A percentile compares a stretch with the other conserved stretches of the same genome.
phyloP scores from a whole-genome alignment of 2,329 filamentous ascomycete species.

The Claviceps digitariae region DNA sequence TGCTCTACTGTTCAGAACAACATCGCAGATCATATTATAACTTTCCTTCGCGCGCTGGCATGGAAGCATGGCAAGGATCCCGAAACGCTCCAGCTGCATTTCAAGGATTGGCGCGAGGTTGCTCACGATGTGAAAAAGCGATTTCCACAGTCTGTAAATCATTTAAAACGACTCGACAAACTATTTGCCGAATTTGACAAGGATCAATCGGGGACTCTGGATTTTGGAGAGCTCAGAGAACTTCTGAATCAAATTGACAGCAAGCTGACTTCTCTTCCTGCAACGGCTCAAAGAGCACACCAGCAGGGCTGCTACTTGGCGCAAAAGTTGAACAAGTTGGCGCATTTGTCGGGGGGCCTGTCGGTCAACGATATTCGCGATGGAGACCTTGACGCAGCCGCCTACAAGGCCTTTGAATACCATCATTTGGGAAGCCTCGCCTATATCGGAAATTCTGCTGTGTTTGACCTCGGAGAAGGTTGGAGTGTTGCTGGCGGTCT shows the following conservation, averaged over 20 bases:
- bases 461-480: constrained; percentile 77
- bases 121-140: constrained; percentile 72
- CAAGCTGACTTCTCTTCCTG: constrained; percentile 87
- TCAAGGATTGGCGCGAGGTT: constrained; percentile 76
- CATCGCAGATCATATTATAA: constrained; percentile 77
- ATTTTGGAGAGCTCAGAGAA: constrained; percentile 83
- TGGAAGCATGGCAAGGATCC: constrained; percentile 89
- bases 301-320: constrained; percentile 92
- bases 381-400: constrained; percentile 79
- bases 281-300: constrained; percentile 90
- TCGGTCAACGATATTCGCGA: constrained; percentile 68
- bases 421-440: constrained; percentile 81
- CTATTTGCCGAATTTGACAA: constrained; percentile 88
- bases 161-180: constrained; percentile 78
- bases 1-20: constrained; percentile 98
- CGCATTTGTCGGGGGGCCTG: constrained; percentile 62
- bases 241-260: constrained; percentile 84
- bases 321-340: constrained; percentile 85
- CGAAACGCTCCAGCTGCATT: constrained; percentile 73
- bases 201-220: constrained; percentile 82
- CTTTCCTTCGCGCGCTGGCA: constrained; percentile 76
- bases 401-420: constrained; percentile 93
- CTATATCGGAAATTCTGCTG: constrained; percentile 90
- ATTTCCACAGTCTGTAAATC: constrained; percentile 80
- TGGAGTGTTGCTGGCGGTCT: constrained; percentile 70